Conservation (phyloP, 176 grass and related monocot genomes). For the Carex scoparia region DNA sequence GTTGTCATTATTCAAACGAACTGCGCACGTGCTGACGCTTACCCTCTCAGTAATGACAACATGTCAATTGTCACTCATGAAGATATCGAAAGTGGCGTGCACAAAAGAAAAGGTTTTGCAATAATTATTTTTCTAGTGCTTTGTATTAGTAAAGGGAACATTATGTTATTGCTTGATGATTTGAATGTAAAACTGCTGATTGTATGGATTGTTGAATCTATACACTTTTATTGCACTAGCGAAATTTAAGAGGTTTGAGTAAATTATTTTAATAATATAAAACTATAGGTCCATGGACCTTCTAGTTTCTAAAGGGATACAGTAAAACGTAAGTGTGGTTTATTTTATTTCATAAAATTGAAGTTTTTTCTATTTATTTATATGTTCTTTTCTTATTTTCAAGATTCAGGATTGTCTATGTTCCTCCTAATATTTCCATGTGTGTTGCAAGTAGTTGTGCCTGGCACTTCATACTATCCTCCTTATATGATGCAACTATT, state of each 20-base stretch:
- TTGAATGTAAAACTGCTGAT: not conserved
- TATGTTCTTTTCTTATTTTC: conserved; percentile 6
- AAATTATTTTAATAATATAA: not conserved
- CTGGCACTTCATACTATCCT: not conserved
- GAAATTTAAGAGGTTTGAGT: not conserved
- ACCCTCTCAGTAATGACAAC: conserved; percentile 14
- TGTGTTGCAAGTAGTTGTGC: not conserved
- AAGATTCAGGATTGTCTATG: not conserved
- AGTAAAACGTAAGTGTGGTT: not conserved
- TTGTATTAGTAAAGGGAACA: not conserved
- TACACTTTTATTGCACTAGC: not conserved
- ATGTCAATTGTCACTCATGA: not conserved
- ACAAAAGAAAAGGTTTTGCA: conserved; percentile 17
- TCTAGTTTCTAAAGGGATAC: not conserved
- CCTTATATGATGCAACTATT: not conserved
- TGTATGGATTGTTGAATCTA: not conserved
- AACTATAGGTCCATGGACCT: not conserved
- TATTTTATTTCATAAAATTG: not conserved
- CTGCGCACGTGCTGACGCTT: not conserved
- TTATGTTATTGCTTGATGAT: not conserved
- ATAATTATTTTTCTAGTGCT: not conserved
- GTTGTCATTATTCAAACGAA: not conserved
- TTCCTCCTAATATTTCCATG: not conserved
- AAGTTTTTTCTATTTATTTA: not conserved
- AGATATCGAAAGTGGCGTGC: not conserved